These are phyloP conservation scores for Lachancea quebecensis DNA, from an alignment of 805 yeast genomes.

Conservation along the genomic window DNA sequence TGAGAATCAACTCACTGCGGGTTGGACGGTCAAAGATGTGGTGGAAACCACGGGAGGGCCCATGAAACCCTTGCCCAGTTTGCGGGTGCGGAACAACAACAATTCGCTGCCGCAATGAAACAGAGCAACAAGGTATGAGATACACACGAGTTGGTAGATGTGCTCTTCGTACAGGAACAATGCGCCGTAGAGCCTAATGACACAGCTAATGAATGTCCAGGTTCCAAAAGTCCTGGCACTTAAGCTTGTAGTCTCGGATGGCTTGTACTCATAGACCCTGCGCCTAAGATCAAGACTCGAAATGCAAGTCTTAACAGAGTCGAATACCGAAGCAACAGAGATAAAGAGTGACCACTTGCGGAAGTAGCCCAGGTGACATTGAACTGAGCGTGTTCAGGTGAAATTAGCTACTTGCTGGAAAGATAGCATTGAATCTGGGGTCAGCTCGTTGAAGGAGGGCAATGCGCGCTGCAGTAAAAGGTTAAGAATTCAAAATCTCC, in stretches of 20 bases:
- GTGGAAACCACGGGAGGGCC: slow-evolving; percentile 86
- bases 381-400: slow-evolving; percentile 19
- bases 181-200: slow-evolving; percentile 84
- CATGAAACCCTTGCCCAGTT: slow-evolving; percentile 76
- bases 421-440: slow-evolving; percentile 22
- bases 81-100: slow-evolving; percentile 70
- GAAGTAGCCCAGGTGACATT: slow-evolving; percentile 45
- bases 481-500: neutral
- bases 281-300: slow-evolving; percentile 70
- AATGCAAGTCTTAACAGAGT: slow-evolving; percentile 78
- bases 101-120: slow-evolving; percentile 81
- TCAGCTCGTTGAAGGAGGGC: too few species aligned
- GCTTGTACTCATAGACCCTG: slow-evolving; percentile 65
- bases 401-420: slow-evolving; percentile 30
- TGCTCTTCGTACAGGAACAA: slow-evolving; percentile 61
- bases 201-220: slow-evolving; percentile 85
- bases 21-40: too few species aligned
- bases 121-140: slow-evolving; percentile 76
- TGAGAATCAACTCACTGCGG: too few species aligned
- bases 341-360: slow-evolving; percentile 78
- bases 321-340: slow-evolving; percentile 84
- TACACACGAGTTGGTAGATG: slow-evolving; percentile 70
- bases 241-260: slow-evolving; percentile 53
- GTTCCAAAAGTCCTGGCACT: slow-evolving; percentile 98
- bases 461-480: too few species aligned